A percentile compares a stretch with the other conserved stretches of the same genome.
Conservation (phyloP, 2,329 filamentous ascomycete species). For the Graphilbum sp. region DNA sequence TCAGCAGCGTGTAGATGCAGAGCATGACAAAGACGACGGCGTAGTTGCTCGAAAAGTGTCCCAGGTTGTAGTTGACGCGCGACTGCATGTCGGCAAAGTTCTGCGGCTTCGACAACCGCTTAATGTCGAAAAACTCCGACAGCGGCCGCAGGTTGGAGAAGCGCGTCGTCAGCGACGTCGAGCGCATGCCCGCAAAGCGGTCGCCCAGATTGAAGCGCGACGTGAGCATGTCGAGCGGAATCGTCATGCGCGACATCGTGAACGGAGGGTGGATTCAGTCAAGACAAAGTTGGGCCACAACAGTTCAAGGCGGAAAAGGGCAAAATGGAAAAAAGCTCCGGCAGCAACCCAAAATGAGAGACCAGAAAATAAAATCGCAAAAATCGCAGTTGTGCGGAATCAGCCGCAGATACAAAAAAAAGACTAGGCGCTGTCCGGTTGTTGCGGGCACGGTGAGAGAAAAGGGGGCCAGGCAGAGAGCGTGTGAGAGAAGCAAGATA, state of each 20-base stretch:
- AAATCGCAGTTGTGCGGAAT: too few relatives aligned
- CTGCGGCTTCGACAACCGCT: conserved; percentile 83
- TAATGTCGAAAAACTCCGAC: conserved; percentile 89
- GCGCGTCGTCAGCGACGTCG: conserved; percentile 60
- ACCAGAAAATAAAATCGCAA: background rate
- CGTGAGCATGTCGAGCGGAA: conserved; percentile 81
- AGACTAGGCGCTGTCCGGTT: too few relatives aligned
- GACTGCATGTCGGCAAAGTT: conserved; percentile 82
- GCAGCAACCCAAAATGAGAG: background rate
- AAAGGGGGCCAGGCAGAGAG: too few relatives aligned
- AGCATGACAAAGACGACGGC: conserved; percentile 86
- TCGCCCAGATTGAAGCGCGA: conserved; percentile 76
- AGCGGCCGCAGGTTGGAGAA: conserved; percentile 88
- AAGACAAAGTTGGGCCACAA: too few relatives aligned
- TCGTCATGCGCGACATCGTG: conserved; percentile 71
- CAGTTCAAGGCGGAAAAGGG: background rate
- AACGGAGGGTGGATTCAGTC: too few relatives aligned
- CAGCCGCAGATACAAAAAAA: too few relatives aligned
- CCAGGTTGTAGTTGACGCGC: conserved; percentile 90
- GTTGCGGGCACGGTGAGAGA: too few relatives aligned
- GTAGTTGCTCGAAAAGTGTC: conserved; percentile 98
- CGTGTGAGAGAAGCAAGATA: too few relatives aligned
- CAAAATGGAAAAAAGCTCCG: background rate
- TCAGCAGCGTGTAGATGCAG: conserved; percentile 85
- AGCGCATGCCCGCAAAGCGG: conserved; percentile 69